Percentiles rank a stretch among this genome's conserved stretches.
Conservation (phyloP, 1,284 basidiomycete species). For the Moniliophthora roreri region DNA sequence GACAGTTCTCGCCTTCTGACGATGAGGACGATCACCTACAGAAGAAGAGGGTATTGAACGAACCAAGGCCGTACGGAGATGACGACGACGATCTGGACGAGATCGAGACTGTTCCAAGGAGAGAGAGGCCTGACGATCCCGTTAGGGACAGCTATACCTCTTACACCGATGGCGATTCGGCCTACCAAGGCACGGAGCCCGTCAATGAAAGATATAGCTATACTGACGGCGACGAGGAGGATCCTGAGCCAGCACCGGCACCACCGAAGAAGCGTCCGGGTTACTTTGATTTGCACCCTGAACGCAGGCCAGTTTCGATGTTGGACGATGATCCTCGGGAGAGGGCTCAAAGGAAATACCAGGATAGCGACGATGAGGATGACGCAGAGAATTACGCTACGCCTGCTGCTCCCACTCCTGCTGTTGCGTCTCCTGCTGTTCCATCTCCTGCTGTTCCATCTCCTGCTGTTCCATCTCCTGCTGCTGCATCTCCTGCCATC, state of each 20-base stretch:
- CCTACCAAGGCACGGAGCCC: constrained; percentile 2
- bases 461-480: constrained; percentile 14
- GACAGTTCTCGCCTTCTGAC: constrained; percentile 47
- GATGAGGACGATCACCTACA: constrained; percentile 22
- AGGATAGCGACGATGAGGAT: constrained; percentile 33
- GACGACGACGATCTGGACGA: constrained; percentile 39
- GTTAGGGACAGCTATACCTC: constrained; percentile 19
- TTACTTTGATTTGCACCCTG: constrained; percentile 70
- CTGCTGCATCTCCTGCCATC: constrained; percentile 16
- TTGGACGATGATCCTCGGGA: constrained; percentile 14
- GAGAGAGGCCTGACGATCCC: constrained; percentile 18
- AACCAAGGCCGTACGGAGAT: neutral
- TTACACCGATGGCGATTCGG: constrained; percentile 20
- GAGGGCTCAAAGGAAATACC: constrained; percentile 36
- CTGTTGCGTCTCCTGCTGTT: constrained; percentile 20
- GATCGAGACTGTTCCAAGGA: constrained; percentile 40
- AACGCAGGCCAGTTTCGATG: constrained; percentile 30
- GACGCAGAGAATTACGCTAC: constrained; percentile 17
- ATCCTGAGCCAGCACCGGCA: constrained; percentile 14
- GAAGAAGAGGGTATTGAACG: constrained; percentile 5
- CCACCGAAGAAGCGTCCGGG: constrained; percentile 43
- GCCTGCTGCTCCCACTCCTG: constrained; percentile 13
- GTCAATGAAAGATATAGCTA: constrained; percentile 14
- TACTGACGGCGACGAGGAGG: constrained; percentile 19
- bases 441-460: constrained; percentile 18